phyloP scores from a whole-genome alignment of 495 filamentous ascomycete species.

The Hyaloscypha finlandica region DNA sequence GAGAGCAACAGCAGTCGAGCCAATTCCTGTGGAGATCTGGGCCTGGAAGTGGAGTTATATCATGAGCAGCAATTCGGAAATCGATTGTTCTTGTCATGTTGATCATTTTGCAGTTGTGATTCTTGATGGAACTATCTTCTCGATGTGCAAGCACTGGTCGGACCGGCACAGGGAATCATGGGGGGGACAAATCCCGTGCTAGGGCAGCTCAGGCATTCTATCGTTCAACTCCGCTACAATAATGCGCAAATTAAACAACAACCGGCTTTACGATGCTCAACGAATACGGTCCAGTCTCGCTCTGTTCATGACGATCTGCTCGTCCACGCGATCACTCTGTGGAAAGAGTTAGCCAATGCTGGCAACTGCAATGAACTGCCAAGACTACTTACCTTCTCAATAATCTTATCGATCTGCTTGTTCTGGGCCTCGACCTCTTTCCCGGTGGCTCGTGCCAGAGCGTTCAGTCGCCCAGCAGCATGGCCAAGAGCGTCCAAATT shows the following conservation, averaged over 20 bases:
- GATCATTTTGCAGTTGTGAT: neutral
- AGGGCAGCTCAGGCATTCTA: neutral
- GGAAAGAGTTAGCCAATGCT: conserved; percentile 30
- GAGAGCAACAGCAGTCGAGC: no score
- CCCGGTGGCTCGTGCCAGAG: conserved; percentile 68
- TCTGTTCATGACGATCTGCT: conserved; percentile 69
- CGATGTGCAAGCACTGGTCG: neutral
- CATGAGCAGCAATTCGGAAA: no score
- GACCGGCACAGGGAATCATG: neutral
- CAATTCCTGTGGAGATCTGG: no score
- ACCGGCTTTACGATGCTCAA: conserved; percentile 31
- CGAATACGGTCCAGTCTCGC: conserved; percentile 64
- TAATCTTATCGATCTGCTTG: conserved; percentile 69
- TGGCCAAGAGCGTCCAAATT: conserved; percentile 62
- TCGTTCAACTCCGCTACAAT: conserved; percentile 19
- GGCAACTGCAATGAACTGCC: conserved; percentile 33
- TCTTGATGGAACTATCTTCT: neutral
- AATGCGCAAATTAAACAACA: conserved; percentile 9
- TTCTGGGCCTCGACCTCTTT: conserved; percentile 77
- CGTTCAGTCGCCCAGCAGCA: conserved; percentile 64
- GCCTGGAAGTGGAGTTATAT: no score
- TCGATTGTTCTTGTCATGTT: neutral
- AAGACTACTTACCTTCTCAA: conserved; percentile 18
- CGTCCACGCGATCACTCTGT: conserved; percentile 67
- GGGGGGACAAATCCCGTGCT: neutral